These are phyloP conservation scores for Xylaria sp. DNA, from an alignment of 495 filamentous ascomycete species.

Conservation along the genomic window DNA sequence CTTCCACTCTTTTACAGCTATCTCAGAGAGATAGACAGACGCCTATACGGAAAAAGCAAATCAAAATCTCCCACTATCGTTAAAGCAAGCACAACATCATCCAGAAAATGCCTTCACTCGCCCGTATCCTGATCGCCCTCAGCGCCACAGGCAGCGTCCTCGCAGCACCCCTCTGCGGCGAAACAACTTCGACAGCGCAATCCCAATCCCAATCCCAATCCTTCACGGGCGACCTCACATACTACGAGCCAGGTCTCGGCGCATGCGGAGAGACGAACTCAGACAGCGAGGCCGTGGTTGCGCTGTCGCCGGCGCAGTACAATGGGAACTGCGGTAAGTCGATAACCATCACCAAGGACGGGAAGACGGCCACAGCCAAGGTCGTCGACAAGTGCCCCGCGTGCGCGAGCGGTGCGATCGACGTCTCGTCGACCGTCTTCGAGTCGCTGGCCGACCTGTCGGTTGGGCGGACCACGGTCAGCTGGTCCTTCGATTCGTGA, in stretches of 20 bases:
- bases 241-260: slow-evolving; percentile 54
- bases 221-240: slow-evolving; percentile 54
- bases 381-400: slow-evolving; percentile 80
- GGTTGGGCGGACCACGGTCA: slow-evolving; percentile 46
- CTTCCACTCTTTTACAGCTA: neutral
- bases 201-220: slow-evolving; percentile 29
- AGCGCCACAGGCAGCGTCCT: slow-evolving; percentile 26
- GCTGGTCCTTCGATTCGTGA: slow-evolving; percentile 39
- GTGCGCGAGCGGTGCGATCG: slow-evolving; percentile 57
- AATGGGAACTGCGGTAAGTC: slow-evolving; percentile 66
- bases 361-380: slow-evolving; percentile 62
- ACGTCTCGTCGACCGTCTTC: slow-evolving; percentile 58
- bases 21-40: slow-evolving; percentile 8
- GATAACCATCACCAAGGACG: slow-evolving; percentile 64
- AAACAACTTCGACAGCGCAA: neutral
- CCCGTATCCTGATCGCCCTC: slow-evolving; percentile 14
- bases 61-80: neutral
- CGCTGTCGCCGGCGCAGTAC: slow-evolving; percentile 48
- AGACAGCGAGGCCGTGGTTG: slow-evolving; percentile 50
- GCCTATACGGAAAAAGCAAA: neutral
- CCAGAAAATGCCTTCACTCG: slow-evolving; percentile 18
- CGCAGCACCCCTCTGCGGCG: slow-evolving; percentile 21
- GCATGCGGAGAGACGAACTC: slow-evolving; percentile 53
- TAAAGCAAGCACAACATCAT: neutral
- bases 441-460: slow-evolving; percentile 43